These are phyloP conservation scores for Fusarium sp. DNA, from an alignment of 2,329 filamentous ascomycete genomes.

Conservation along the genomic window DNA sequence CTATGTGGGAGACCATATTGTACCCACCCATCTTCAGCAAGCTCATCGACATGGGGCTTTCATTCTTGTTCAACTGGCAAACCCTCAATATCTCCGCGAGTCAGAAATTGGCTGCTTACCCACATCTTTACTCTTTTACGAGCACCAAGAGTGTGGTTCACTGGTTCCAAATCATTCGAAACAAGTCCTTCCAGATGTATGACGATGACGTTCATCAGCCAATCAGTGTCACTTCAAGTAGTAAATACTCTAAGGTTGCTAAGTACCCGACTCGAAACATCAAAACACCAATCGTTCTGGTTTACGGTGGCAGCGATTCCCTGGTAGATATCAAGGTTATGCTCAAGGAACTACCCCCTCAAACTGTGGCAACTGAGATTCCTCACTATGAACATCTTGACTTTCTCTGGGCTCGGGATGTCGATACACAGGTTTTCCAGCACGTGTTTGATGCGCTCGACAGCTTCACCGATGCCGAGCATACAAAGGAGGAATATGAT, in stretches of 20 bases:
- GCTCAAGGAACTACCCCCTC: slow-evolving; percentile 84
- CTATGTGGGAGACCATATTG: slow-evolving; percentile 96
- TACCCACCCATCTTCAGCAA: slow-evolving; percentile 94
- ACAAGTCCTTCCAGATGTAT: slow-evolving; percentile 97
- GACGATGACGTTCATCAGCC: slow-evolving; percentile 91
- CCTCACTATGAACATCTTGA: slow-evolving; percentile 96
- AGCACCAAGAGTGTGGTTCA: slow-evolving; percentile 97
- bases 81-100: slow-evolving; percentile 82
- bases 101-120: slow-evolving; percentile 95
- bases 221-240: slow-evolving; percentile 73
- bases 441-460: slow-evolving; percentile 92
- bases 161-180: slow-evolving; percentile 99
- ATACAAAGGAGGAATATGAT: slow-evolving; percentile 69
- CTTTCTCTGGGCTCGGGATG: slow-evolving; percentile 92
- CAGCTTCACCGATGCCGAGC: slow-evolving; percentile 68
- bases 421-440: slow-evolving; percentile 84
- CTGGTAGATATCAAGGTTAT: slow-evolving; percentile 93
- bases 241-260: slow-evolving; percentile 94
- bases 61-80: slow-evolving; percentile 90
- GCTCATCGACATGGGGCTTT: slow-evolving; percentile 82
- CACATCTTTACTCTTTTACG: slow-evolving; percentile 95
- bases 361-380: slow-evolving; percentile 87
- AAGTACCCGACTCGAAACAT: slow-evolving; percentile 98
- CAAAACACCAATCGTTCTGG: slow-evolving; percentile 90
- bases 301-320: slow-evolving; percentile 94